These are phyloP conservation scores for Sabuloglossum arenarium DNA, from an alignment of 495 filamentous ascomycete species.

Conservation along the genomic window DNA sequence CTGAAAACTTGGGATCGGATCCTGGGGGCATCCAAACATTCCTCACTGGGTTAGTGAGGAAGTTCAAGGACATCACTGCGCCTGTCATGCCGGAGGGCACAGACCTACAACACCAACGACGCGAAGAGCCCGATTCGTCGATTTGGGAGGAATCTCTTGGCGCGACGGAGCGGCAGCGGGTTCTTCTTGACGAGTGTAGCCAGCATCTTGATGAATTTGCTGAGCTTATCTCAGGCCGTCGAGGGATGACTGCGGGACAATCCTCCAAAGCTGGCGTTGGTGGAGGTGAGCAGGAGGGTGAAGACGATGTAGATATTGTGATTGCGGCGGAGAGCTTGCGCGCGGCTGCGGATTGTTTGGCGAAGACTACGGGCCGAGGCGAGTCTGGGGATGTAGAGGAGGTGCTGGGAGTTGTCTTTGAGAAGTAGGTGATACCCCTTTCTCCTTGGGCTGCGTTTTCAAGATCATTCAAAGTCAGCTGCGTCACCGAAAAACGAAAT, in stretches of 20 bases:
- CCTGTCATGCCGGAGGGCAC: slow-evolving; percentile 20
- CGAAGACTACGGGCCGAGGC: slow-evolving; percentile 72
- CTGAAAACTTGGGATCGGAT: slow-evolving; percentile 17
- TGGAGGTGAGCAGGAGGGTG: slow-evolving; percentile 33
- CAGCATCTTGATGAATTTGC: slow-evolving; percentile 51
- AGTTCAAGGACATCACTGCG: slow-evolving; percentile 55
- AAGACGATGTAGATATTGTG: slow-evolving; percentile 49
- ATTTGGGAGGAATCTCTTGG: slow-evolving; percentile 69
- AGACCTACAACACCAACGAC: no score
- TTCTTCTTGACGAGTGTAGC: slow-evolving; percentile 54
- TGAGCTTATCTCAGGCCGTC: background rate
- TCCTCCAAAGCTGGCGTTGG: no score
- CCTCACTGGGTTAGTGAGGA: slow-evolving; percentile 37
- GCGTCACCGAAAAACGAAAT: background rate
- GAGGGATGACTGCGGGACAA: no score
- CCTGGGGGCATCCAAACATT: slow-evolving; percentile 49
- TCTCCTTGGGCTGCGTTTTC: no score
- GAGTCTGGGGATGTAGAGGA: slow-evolving; percentile 88
- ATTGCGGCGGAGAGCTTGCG: slow-evolving; percentile 82
- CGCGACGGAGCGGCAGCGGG: slow-evolving; percentile 72
- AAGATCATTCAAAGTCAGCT: no score
- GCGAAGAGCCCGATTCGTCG: slow-evolving; percentile 25
- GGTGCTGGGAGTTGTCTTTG: slow-evolving; percentile 90
- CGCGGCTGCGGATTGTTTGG: slow-evolving; percentile 56
- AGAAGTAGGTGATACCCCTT: slow-evolving; percentile 43